Conservation (phyloP, 2,329 filamentous ascomycete species). For the Claviceps arundinis region DNA sequence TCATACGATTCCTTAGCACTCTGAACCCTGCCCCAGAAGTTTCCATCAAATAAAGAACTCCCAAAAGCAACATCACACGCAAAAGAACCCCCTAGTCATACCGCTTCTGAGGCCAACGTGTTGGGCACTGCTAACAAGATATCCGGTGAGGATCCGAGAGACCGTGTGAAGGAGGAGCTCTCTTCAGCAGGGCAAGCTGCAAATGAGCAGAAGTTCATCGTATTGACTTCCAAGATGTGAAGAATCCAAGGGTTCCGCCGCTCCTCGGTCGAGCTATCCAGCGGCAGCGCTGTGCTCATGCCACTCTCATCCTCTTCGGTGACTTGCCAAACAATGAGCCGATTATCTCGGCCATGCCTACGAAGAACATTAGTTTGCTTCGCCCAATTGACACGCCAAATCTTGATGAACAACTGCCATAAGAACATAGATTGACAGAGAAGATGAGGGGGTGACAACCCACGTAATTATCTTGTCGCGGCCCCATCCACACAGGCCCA, state of each 20-base stretch:
- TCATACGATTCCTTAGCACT: neutral
- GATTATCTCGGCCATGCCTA: conserved; percentile 85
- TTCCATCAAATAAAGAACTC: too few relatives aligned
- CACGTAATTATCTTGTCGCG: conserved; percentile 71
- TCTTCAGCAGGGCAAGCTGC: conserved; percentile 38
- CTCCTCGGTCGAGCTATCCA: conserved; percentile 41
- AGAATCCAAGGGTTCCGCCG: conserved; percentile 70
- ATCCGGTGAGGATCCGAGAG: conserved; percentile 18
- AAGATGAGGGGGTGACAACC: conserved; percentile 20
- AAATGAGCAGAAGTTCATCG: conserved; percentile 90
- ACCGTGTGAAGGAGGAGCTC: conserved; percentile 8
- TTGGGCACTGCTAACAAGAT: conserved; percentile 72
- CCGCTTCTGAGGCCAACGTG: conserved; percentile 56
- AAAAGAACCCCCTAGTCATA: conserved; percentile 20
- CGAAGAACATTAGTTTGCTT: neutral
- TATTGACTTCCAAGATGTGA: conserved; percentile 73
- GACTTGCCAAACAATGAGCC: conserved; percentile 74
- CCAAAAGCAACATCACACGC: too few relatives aligned
- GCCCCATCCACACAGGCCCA: conserved; percentile 62
- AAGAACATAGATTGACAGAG: too few relatives aligned
- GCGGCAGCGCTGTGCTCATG: conserved; percentile 56
- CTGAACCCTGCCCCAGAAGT: too few relatives aligned
- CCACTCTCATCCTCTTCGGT: conserved; percentile 42
- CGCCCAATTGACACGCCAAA: too few relatives aligned
- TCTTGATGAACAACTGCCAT: too few relatives aligned